These are phyloP conservation scores for Hymenochaete sp. DNA, from an alignment of 1,284 basidiomycete genomes.

Conservation along the genomic window DNA sequence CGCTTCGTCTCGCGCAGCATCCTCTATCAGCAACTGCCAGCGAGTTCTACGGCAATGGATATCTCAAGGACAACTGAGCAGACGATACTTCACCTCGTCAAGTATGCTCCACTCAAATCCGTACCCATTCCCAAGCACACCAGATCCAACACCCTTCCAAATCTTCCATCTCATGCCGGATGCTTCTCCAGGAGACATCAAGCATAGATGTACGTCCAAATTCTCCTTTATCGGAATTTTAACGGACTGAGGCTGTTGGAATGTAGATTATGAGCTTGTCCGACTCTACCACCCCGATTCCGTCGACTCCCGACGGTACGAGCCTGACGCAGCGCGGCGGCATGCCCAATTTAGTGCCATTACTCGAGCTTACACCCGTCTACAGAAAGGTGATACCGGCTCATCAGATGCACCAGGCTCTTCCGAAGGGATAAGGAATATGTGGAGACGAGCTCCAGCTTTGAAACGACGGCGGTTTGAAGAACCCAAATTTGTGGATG, in stretches of 20 bases:
- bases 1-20: no score
- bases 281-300: conserved; percentile 66
- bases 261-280: conserved; percentile 63
- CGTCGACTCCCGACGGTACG: conserved; percentile 35
- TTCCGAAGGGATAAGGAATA: conserved; percentile 27
- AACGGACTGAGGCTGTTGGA: no score
- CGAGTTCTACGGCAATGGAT: not conserved
- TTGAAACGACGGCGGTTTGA: conserved; percentile 26
- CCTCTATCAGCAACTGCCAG: not conserved
- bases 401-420: conserved; percentile 27
- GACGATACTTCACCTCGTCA: not conserved
- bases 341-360: conserved; percentile 57
- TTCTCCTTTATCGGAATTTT: no score
- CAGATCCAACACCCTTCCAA: conserved; percentile 55
- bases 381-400: conserved; percentile 23
- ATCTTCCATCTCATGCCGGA: conserved; percentile 55
- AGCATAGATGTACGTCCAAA: conserved; percentile 48
- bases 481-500: conserved; percentile 27
- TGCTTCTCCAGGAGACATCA: conserved; percentile 52
- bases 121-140: conserved; percentile 46
- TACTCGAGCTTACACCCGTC: conserved; percentile 48
- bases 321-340: conserved; percentile 32
- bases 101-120: conserved; percentile 34
- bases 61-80: not conserved
- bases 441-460: conserved; percentile 27